Evolutionary conservation across 805 yeast species (phyloP).

Genomic region (Wickerhamomyces bovis): DNA sequence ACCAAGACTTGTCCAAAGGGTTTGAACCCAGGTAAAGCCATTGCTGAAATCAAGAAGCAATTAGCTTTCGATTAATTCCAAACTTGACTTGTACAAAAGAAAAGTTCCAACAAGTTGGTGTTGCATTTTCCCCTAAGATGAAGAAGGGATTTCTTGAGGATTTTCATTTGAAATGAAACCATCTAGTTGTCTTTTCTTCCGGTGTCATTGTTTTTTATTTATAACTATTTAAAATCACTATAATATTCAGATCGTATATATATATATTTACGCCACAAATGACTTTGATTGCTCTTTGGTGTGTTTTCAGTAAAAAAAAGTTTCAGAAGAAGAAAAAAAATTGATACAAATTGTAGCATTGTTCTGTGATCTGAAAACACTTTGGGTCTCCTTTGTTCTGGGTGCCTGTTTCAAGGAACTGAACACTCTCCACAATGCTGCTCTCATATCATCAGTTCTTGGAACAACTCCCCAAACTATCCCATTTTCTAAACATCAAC

Average conservation of each 20-base stretch:
- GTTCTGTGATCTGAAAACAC: no score
- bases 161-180: background rate
- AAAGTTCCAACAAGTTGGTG: background rate
- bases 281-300: no score
- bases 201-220: background rate
- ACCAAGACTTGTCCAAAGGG: constrained; percentile 98
- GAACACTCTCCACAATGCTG: background rate
- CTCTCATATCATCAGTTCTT: background rate
- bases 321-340: no score
- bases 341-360: no score
- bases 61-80: constrained; percentile 78
- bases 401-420: no score
- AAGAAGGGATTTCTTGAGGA: background rate
- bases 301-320: no score
- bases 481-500: background rate
- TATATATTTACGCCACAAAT: no score
- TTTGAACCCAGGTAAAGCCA: constrained; percentile 94
- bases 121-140: background rate
- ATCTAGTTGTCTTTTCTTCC: background rate
- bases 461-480: background rate
- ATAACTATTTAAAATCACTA: background rate
- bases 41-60: constrained; percentile 93
- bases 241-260: background rate
- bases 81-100: no score
- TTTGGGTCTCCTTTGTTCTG: no score